phyloP scores from a whole-genome alignment of 306 rosid genomes.

The Chamaecrista fasciculata region DNA sequence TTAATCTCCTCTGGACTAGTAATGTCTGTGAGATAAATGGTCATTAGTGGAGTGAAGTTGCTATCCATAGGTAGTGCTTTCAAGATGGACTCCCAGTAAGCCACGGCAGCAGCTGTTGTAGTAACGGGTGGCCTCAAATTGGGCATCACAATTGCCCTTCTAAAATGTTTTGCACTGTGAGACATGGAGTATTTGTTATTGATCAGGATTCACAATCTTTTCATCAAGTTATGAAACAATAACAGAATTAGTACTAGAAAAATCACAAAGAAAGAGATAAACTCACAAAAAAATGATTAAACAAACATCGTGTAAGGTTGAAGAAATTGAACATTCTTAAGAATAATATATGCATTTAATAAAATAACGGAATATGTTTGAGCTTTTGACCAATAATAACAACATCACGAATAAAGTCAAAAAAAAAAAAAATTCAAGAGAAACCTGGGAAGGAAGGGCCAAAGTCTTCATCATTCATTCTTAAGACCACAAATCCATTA shows the following conservation, averaged over 20 bases:
- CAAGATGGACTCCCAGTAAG: constrained; percentile 71
- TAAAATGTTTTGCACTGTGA: constrained; percentile 70
- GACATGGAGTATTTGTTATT: constrained; percentile 17
- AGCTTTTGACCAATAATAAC: not conserved
- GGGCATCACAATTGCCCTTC: constrained; percentile 93
- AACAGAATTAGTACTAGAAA: constrained; percentile 11
- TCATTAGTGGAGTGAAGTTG: constrained; percentile 84
- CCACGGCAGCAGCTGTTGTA: constrained; percentile 61
- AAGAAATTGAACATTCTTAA: not conserved
- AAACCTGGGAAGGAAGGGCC: constrained; percentile 46
- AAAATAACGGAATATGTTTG: not conserved
- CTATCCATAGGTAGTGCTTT: constrained; percentile 63
- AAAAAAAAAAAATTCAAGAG: not conserved
- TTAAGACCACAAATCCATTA: not conserved
- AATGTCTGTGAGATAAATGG: constrained; percentile 82
- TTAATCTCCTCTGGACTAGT: constrained; percentile 72
- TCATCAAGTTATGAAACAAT: not conserved
- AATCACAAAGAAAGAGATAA: constrained; percentile 5
- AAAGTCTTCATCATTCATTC: constrained; percentile 41
- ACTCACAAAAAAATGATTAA: not conserved
- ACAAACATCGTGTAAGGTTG: not conserved
- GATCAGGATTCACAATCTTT: not conserved
- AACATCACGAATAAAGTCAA: not conserved
- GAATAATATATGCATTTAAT: not conserved
- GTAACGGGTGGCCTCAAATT: constrained; percentile 86